Evolutionary conservation across 192 early-diverging fungal species (phyloP).

Genomic region (Funneliformis mosseae): DNA sequence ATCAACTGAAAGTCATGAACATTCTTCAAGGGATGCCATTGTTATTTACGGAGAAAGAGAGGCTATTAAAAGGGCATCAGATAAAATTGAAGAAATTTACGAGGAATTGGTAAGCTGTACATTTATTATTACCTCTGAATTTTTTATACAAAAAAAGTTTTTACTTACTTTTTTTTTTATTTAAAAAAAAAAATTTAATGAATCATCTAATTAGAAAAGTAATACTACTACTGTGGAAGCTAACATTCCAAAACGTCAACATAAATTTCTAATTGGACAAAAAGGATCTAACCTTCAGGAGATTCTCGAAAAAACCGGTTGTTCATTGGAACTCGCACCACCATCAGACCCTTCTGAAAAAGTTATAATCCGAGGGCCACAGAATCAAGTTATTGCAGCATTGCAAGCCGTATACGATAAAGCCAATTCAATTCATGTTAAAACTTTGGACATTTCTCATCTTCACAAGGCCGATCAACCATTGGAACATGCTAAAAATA

Average conservation of each 20-base stretch:
- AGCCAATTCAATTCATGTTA: slow-evolving; percentile 74
- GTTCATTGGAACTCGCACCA: slow-evolving; percentile 81
- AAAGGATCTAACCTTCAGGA: slow-evolving; percentile 79
- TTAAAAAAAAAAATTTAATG: background rate
- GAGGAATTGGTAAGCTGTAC: slow-evolving; percentile 57
- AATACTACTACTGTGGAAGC: slow-evolving; percentile 67
- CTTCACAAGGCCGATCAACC: slow-evolving; percentile 57
- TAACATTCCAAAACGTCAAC: slow-evolving; percentile 87
- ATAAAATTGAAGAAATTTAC: slow-evolving; percentile 59
- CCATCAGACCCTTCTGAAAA: slow-evolving; percentile 68
- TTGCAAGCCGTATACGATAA: slow-evolving; percentile 80
- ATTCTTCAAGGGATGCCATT: slow-evolving; percentile 54
- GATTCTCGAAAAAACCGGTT: slow-evolving; percentile 85
- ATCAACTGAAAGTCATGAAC: slow-evolving; percentile 39
- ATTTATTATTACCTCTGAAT: background rate
- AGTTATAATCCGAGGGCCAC: slow-evolving; percentile 81
- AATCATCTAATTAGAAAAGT: slow-evolving; percentile 13
- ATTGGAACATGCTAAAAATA: slow-evolving; percentile 61
- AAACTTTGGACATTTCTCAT: slow-evolving; percentile 66
- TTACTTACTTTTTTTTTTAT: background rate
- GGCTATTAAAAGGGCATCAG: slow-evolving; percentile 66
- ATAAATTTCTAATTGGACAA: slow-evolving; percentile 86
- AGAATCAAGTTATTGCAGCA: slow-evolving; percentile 68
- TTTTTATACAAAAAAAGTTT: background rate
- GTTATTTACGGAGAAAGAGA: slow-evolving; percentile 79